Evolutionary conservation across 2,329 filamentous ascomycete species (phyloP).

Genomic region (Gnomoniopsis smithogilvyi): DNA sequence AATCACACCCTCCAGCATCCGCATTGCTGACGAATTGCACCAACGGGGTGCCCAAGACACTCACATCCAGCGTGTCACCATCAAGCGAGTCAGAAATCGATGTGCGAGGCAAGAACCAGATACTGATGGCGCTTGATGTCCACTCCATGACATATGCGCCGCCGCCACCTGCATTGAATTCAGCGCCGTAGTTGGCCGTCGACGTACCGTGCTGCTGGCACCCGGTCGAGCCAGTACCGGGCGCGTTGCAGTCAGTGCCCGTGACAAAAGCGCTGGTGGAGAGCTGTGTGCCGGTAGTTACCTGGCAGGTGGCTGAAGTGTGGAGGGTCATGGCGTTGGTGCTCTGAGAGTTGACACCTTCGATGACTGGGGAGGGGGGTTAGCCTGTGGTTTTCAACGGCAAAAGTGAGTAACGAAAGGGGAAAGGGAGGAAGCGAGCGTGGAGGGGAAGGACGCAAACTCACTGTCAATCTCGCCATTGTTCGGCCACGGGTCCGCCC

Average conservation of each 20-base stretch:
- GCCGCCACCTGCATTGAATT: constrained; percentile 67
- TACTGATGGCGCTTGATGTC: constrained; percentile 66
- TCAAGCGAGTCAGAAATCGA: constrained; percentile 17
- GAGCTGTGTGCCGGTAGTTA: constrained; percentile 44
- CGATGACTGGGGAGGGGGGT: constrained; percentile 46
- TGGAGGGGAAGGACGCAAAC: background rate
- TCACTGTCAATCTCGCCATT: constrained; percentile 68
- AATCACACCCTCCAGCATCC: constrained; percentile 58
- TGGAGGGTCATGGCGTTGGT: constrained; percentile 66
- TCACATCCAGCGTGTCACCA: constrained; percentile 50
- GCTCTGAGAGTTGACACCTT: constrained; percentile 65
- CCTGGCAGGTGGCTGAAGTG: constrained; percentile 57
- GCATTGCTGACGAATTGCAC: constrained; percentile 65
- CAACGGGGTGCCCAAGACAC: constrained; percentile 63
- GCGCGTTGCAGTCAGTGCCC: constrained; percentile 52
- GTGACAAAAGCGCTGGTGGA: constrained; percentile 26
- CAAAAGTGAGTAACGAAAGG: background rate
- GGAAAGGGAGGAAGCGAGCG: background rate
- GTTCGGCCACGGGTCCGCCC: constrained; percentile 67
- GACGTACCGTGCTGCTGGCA: constrained; percentile 54
- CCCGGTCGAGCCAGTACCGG: constrained; percentile 45
- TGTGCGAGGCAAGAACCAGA: constrained; percentile 78
- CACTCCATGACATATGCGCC: constrained; percentile 76
- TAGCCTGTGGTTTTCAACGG: background rate
- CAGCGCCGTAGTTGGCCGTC: constrained; percentile 58